phyloP scores from a whole-genome alignment of 306 rosid species.

The Alnus rubra region DNA sequence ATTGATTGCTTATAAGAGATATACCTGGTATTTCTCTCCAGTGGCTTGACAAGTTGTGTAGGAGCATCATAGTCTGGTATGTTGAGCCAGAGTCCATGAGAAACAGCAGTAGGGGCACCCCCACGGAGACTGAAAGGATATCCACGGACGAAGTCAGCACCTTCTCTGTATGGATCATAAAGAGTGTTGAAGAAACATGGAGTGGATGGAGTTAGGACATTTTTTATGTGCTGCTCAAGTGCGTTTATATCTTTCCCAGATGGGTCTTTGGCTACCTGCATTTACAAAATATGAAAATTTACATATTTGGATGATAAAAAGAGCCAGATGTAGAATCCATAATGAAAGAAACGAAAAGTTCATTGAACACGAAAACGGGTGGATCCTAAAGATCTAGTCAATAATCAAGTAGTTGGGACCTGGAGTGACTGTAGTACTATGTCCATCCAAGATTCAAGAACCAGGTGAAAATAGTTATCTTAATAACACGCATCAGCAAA shows the following conservation, averaged over 20 bases:
- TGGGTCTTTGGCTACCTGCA: constrained; percentile 86
- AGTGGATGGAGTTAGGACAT: constrained; percentile 67
- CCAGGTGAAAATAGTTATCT: too few species aligned
- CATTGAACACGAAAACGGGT: too few species aligned
- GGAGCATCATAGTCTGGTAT: constrained; percentile 92
- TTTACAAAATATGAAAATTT: not conserved
- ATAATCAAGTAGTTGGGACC: too few species aligned
- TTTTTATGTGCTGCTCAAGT: constrained; percentile 87
- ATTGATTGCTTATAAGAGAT: too few species aligned
- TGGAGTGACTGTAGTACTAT: too few species aligned
- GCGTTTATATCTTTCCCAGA: constrained; percentile 79
- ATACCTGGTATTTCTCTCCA: constrained; percentile 68
- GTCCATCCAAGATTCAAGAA: too few species aligned
- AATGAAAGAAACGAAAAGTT: too few species aligned
- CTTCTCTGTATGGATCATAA: constrained; percentile 83
- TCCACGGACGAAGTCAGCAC: constrained; percentile 87
- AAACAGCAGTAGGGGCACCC: constrained; percentile 72
- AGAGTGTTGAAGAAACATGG: constrained; percentile 86
- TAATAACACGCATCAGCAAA: too few species aligned
- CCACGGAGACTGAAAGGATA: constrained; percentile 85
- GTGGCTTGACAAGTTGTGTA: constrained; percentile 87
- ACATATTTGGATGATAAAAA: not conserved
- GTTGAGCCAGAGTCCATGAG: constrained; percentile 95
- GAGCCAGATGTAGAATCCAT: not conserved
- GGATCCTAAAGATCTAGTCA: too few species aligned